phyloP scores from a whole-genome alignment of 2,329 filamentous ascomycete genomes.

The Falciphora oryzae region DNA sequence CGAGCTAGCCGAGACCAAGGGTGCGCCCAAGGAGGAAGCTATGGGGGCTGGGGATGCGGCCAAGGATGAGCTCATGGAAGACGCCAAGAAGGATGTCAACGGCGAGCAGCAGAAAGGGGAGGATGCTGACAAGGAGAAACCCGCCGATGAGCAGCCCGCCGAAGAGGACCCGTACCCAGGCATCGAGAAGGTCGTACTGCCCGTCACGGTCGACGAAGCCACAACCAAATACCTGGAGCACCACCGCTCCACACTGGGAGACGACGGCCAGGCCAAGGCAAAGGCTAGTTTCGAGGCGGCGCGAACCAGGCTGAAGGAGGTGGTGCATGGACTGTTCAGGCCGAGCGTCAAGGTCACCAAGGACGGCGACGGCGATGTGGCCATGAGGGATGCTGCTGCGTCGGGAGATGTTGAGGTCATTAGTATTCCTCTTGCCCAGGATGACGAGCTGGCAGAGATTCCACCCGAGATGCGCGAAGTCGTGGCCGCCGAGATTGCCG shows the following conservation, averaged over 20 bases:
- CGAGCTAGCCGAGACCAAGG: slow-evolving; percentile 12
- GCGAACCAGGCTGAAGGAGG: slow-evolving; percentile 59
- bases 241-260: slow-evolving; percentile 61
- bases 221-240: slow-evolving; percentile 82
- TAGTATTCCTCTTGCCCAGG: slow-evolving; percentile 78
- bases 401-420: slow-evolving; percentile 74
- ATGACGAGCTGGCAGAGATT: slow-evolving; percentile 93
- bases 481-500: slow-evolving; percentile 87
- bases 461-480: slow-evolving; percentile 94
- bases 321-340: slow-evolving; percentile 67
- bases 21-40: background rate
- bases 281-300: slow-evolving; percentile 67
- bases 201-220: slow-evolving; percentile 74
- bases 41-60: slow-evolving; percentile 25
- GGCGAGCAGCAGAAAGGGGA: slow-evolving; percentile 11
- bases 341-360: slow-evolving; percentile 46
- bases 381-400: slow-evolving; percentile 56
- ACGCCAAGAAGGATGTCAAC: slow-evolving; percentile 32
- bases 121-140: slow-evolving; percentile 28
- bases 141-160: slow-evolving; percentile 27
- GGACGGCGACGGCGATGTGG: slow-evolving; percentile 61
- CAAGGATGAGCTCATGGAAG: slow-evolving; percentile 30
- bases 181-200: slow-evolving; percentile 64
- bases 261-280: slow-evolving; percentile 56
- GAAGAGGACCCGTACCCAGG: slow-evolving; percentile 38